Base-by-base conservation (phyloP, 2,329 filamentous ascomycete species). In the Epichloe sibirici region DNA sequence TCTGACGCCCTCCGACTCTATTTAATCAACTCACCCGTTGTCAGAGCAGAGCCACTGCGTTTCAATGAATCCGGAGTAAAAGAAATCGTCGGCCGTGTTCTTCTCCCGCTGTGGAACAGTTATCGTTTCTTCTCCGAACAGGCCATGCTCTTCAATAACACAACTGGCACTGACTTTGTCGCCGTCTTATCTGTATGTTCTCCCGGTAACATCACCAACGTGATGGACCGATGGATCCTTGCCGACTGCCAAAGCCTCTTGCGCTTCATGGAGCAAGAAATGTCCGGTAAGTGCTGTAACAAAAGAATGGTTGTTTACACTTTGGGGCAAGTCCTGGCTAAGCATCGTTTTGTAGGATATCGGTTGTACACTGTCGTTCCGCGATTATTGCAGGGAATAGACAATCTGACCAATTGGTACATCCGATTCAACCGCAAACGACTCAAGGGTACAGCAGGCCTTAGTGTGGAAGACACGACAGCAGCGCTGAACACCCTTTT, bases 371-470 rank as follows among this genome's bases (percentile, higher is more conserved):
- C 88, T 2, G 88, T 94, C 40, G 88, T 94, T 48, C 88, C 88
- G 6, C 77, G 85, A 54, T 71, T 94, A 55, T 75, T 90, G 21
- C 76, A 76, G 53, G 75, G 90, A 64, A 90, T 94, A 58, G 89
- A 94, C 62, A 87, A 90, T 68, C 85, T 85, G 17, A 93, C 88
- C 8, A 94, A 95, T 69, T 94, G 88, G 88, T 94, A 93, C 71
- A 94, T 94, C 65, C 80, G 88, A 53, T 90, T 93, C 75, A 93
- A 93, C 72, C 79, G 88, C 46, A 86, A 86, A 67, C 81, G 88
- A 50, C 73, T 93, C 58, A 94, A 93, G 79, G 88, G 88, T 52
- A 86, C 37, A 15, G 37, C 47, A 11, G 47, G 47, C 8, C 37
- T 49, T 3, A 21, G 35, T 23, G 88, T 63, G 79, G 78, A 87